phyloP scores from a whole-genome alignment of 2,329 filamentous ascomycete genomes.

The Tolypocladium pustulatum region DNA sequence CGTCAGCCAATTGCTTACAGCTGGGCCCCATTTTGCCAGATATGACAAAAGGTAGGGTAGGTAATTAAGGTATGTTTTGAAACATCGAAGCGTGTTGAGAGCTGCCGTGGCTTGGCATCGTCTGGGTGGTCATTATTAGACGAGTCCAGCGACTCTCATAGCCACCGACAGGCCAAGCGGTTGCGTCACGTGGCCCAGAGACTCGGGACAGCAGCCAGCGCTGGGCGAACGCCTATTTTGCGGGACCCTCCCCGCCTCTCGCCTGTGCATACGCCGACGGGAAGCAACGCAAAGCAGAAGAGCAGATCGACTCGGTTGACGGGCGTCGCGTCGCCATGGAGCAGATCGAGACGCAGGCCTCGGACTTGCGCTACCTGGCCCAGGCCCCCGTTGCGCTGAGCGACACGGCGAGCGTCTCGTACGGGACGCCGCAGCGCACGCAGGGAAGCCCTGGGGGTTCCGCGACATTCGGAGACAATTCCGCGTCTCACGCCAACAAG shows the following conservation, averaged over 20 bases:
- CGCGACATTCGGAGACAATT: conserved; percentile 37
- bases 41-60: background rate
- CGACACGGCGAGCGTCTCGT: conserved; percentile 17
- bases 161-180: background rate
- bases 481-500: conserved; percentile 27
- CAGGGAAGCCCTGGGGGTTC: conserved; percentile 25
- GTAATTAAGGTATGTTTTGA: background rate
- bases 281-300: background rate
- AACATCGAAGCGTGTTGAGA: background rate
- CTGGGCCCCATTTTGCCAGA: background rate
- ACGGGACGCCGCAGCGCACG: conserved; percentile 21
- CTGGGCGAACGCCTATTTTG: background rate
- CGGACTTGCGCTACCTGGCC: conserved; percentile 41
- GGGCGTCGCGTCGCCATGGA: conserved; percentile 29
- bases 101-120: background rate
- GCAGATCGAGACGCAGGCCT: conserved; percentile 42
- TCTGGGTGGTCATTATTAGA: background rate
- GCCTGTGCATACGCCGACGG: background rate
- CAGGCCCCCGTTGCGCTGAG: conserved; percentile 24
- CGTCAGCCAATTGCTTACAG: background rate
- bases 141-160: background rate
- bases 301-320: background rate
- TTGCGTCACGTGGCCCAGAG: background rate
- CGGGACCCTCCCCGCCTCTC: background rate
- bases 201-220: background rate